phyloP scores from a whole-genome alignment of 345 rosid species.

The Brassica rapa region DNA sequence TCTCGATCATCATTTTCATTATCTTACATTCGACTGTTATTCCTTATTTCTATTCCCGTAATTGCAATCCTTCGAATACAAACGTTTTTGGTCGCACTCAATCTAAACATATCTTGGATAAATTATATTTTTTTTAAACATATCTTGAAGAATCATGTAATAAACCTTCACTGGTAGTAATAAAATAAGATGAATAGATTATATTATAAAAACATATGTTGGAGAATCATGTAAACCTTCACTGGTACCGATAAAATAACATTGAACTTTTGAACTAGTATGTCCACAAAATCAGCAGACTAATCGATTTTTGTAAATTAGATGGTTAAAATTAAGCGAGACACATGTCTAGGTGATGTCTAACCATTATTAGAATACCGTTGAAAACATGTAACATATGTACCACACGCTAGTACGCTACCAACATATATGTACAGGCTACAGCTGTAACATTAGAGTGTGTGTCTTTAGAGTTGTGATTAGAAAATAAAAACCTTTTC shows the following conservation, averaged over 20 bases:
- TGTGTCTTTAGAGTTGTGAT: not conserved
- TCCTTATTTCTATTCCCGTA: constrained; percentile 4
- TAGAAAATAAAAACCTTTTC: not conserved
- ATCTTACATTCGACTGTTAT: constrained; percentile 3
- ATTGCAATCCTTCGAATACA: constrained; percentile 13
- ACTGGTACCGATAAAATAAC: not conserved
- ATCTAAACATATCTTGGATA: constrained; percentile 1
- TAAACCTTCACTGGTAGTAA: not conserved
- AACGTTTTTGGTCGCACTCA: constrained; percentile 2
- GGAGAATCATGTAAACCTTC: constrained; percentile 3
- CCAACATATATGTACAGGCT: not conserved
- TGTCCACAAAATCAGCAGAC: not conserved
- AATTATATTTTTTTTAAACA: no score
- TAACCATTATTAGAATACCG: constrained; percentile 24
- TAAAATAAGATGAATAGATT: no score
- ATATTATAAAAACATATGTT: no score
- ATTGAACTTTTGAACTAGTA: not conserved
- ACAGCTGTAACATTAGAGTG: not conserved
- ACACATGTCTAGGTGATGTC: constrained; percentile 23
- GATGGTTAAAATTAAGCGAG: not conserved
- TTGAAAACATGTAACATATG: constrained; percentile 22
- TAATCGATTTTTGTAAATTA: not conserved
- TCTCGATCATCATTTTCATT: constrained; percentile 27
- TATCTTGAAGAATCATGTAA: constrained; percentile 5
- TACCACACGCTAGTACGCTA: constrained; percentile 3